Percentiles rank a stretch among this genome's conserved stretches.
Evolutionary conservation across 148 eudicot genomes (phyloP).

Genomic region (Nepenthes mirabilis): DNA sequence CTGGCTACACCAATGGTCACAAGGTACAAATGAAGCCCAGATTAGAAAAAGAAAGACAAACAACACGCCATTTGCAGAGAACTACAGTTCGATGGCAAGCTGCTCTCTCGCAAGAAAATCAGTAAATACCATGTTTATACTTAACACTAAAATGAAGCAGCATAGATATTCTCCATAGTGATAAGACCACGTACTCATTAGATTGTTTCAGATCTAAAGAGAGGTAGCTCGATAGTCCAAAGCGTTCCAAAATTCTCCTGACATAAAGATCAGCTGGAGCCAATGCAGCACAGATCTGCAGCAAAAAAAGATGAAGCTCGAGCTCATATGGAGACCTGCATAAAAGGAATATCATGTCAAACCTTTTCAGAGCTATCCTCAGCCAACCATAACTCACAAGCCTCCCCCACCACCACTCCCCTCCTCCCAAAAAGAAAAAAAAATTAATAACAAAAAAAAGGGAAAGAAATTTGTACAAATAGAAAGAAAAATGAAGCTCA

Average conservation of each 20-base stretch:
- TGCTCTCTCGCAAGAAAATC: no score
- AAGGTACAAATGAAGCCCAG: no score
- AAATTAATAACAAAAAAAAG: neutral
- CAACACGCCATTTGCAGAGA: no score
- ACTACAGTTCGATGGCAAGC: no score
- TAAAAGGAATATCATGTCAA: slow-evolving; percentile 1
- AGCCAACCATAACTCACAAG: no score
- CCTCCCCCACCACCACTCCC: neutral
- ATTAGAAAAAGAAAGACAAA: no score
- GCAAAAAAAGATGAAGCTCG: slow-evolving; percentile 78
- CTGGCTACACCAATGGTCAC: no score
- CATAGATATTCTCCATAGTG: neutral
- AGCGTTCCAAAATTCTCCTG: slow-evolving; percentile 63
- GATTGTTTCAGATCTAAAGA: slow-evolving; percentile 48
- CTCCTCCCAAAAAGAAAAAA: neutral
- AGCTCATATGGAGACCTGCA: slow-evolving; percentile 80
- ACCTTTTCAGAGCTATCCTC: neutral
- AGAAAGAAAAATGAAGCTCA: no score
- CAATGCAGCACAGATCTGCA: slow-evolving; percentile 96
- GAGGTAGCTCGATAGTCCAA: slow-evolving; percentile 58
- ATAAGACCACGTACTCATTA: slow-evolving; percentile 78
- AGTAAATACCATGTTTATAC: no score
- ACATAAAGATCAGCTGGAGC: slow-evolving; percentile 89
- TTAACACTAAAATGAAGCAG: neutral
- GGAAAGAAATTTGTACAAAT: neutral